Conservation (phyloP, 108 stramenopile species). For the Asterionellopsis glacialis region DNA sequence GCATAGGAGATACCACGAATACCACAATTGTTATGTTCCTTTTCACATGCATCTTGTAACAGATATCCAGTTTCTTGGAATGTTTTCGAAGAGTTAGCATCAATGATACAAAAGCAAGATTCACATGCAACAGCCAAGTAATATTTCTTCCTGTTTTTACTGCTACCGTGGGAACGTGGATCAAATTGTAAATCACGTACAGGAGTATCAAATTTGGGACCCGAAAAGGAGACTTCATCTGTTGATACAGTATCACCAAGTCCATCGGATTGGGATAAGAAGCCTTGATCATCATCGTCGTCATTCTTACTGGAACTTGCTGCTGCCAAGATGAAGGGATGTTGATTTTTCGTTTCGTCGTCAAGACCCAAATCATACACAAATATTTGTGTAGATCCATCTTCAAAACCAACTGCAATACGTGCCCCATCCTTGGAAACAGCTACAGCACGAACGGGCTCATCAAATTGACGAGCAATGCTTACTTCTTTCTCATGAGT, state of each 20-base stretch:
- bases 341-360: constrained; percentile 4
- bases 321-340: constrained; percentile 23
- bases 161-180: constrained; percentile 13
- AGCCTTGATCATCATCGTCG: constrained; percentile 12
- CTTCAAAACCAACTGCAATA: constrained; percentile 65
- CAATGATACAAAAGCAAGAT: constrained; percentile 44
- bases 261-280: constrained; percentile 10
- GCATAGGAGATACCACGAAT: constrained; percentile 44
- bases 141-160: constrained; percentile 11
- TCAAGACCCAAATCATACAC: constrained; percentile 26
- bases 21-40: constrained; percentile 38
- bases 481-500: constrained; percentile 4
- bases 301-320: constrained; percentile 5
- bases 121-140: constrained; percentile 59
- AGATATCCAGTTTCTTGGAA: constrained; percentile 4
- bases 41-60: constrained; percentile 31
- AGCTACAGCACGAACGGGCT: constrained; percentile 53
- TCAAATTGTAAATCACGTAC: constrained; percentile 55
- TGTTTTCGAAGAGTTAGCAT: constrained; percentile 26
- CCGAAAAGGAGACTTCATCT: constrained; percentile 17
- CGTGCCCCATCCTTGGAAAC: constrained; percentile 53
- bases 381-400: constrained; percentile 54
- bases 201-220: constrained; percentile 51
- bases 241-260: constrained; percentile 1
- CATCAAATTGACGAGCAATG: constrained; percentile 33